phyloP scores from a whole-genome alignment of 1,284 basidiomycete species.

The Spongispora temasekensis region DNA sequence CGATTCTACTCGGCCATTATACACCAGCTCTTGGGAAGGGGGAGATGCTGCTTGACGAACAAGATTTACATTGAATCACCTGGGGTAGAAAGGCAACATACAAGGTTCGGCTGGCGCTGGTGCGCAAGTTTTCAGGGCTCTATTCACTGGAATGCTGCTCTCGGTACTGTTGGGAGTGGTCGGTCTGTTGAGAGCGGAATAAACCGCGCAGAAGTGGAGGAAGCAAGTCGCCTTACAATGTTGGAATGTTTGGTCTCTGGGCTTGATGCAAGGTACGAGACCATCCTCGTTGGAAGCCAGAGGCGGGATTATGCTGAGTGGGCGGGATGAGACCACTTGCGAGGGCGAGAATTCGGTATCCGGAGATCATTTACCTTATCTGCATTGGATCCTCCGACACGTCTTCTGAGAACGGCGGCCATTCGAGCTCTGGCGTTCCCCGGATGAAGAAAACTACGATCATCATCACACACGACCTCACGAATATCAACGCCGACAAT shows the following conservation, averaged over 20 bases:
- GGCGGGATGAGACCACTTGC: constrained; percentile 96
- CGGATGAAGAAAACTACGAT: constrained; percentile 83
- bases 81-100: constrained; percentile 76
- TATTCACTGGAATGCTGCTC: constrained; percentile 88
- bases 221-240: constrained; percentile 83
- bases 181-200: constrained; percentile 50
- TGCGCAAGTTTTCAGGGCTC: constrained; percentile 41
- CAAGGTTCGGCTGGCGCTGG: constrained; percentile 53
- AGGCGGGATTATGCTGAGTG: constrained; percentile 79
- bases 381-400: constrained; percentile 88
- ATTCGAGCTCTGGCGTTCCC: constrained; percentile 72
- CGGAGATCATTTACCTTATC: constrained; percentile 66
- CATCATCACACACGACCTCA: constrained; percentile 95
- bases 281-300: constrained; percentile 48
- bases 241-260: constrained; percentile 87
- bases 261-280: constrained; percentile 89
- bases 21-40: constrained; percentile 51
- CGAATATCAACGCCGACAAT: constrained; percentile 75
- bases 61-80: constrained; percentile 76
- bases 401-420: constrained; percentile 87
- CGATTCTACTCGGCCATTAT: constrained; percentile 82
- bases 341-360: constrained; percentile 83
- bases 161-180: constrained; percentile 59
- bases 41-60: constrained; percentile 79
- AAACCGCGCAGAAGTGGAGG: constrained; percentile 69